Base-by-base conservation (phyloP, 768 basidiomycete species). In the Mycena vitilis region DNA sequence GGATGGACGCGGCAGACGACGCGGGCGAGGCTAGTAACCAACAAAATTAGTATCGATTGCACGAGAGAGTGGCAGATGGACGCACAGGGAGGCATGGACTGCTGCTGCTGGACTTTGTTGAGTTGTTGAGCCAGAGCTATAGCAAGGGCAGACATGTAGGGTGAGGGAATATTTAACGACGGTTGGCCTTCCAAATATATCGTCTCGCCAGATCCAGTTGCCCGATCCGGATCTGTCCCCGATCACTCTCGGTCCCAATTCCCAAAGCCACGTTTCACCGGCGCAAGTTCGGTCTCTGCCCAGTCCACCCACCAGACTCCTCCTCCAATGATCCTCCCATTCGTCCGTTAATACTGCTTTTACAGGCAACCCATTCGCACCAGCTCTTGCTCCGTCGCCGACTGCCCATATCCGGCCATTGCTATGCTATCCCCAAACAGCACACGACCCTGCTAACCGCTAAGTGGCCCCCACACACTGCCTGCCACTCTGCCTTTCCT, bases 1-100 rank as follows among this genome's bases (percentile, higher is more conserved):
- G 76, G 53, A 83, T 79, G 22, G 74, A 72, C 48, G 78, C 69
- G 37, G 30, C 5, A 30, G 75, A 72, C 5, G 78, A 75, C 8
- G 74, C 68, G 13, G 74, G 68, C 2, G 76, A 75, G 53, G 65
- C 45, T 49, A 74, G 16, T 30, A 30, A 30, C 30, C 30, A 30
- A 30, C 3, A 3, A 3, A 30, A 30, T 30, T 30, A 30, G 30
- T 30, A 30, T 30, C 15, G 18, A 16, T 5, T 45, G 13, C 40
- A 42, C 2, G 16, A 18, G 13, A 2, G 45, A 47, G 45, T 18
- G 45, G 45, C 34, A 54, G 34, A 4, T n/a, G 53, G 9, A 54
- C 47, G 53, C n/a, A n/a, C 36, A 54, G n/a, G 23, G 34, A 36
- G 51, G 30, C 51, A 52, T 52, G 16, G 40, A 40, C 10, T 40